Evolutionary conservation across 2,329 filamentous ascomycete genomes (phyloP).

Genomic region (Helicocarpus griseus): DNA sequence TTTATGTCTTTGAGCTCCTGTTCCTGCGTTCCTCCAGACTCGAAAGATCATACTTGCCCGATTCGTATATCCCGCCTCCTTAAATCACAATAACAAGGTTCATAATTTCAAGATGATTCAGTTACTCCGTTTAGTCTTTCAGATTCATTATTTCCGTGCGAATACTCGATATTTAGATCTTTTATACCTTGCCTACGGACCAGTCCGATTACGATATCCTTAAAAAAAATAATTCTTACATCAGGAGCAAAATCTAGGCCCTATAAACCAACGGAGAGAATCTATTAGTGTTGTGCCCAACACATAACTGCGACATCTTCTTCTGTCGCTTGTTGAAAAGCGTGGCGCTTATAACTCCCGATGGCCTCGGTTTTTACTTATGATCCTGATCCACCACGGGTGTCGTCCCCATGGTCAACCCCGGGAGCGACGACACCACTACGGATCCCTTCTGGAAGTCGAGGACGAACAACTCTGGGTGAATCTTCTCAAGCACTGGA

Average conservation of each 20-base stretch:
- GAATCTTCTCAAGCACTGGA: constrained; percentile 29
- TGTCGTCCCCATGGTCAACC: constrained; percentile 81
- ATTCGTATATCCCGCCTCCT: not conserved
- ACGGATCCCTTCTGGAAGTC: constrained; percentile 18
- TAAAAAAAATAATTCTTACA: too few relatives aligned
- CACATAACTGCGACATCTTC: not conserved
- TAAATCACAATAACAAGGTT: not conserved
- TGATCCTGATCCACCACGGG: constrained; percentile 74
- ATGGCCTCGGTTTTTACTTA: constrained; percentile 98
- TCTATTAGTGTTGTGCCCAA: too few relatives aligned
- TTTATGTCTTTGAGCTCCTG: not conserved
- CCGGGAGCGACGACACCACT: constrained; percentile 39
- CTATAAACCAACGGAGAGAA: not conserved
- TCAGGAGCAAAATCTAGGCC: too few relatives aligned
- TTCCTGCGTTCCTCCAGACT: not conserved
- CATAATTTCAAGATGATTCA: constrained; percentile 17
- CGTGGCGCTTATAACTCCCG: not conserved
- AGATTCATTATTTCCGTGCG: constrained; percentile 9
- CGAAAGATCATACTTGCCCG: not conserved
- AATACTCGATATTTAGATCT: constrained; percentile 7
- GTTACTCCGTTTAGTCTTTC: constrained; percentile 9
- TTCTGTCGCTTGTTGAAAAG: not conserved
- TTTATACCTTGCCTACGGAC: not conserved
- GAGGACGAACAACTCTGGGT: constrained; percentile 18
- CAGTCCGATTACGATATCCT: not conserved